Base-by-base conservation (phyloP, 106 monocot species). In the Acorus gramineus region DNA sequence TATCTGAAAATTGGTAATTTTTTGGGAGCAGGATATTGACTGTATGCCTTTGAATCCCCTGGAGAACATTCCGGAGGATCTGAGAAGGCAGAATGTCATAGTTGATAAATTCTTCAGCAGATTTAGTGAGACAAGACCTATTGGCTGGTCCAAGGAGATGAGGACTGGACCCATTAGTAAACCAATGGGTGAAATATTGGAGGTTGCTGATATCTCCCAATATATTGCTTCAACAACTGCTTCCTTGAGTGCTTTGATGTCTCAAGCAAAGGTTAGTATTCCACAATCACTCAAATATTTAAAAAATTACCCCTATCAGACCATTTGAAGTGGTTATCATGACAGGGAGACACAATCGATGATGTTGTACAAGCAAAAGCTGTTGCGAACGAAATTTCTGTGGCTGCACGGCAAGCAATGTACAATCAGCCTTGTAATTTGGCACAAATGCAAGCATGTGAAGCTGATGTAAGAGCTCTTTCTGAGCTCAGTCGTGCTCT, bases 381-480 rank as follows among this genome's bases (percentile, higher is more conserved):
- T 77, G 77, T 85, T 65, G 85, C 79, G 56, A 89, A 81, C 84
- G 88, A 99, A 80, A 92, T 84, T 75, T 79, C 76, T 69, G 85
- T 71, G 59, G 85, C 87, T 55, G 84, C 92, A 69, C 78, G 81
- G 43, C 92, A 92, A n/a, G 88, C 92, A 71, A 86, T 99, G 83
- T 89, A 85, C 57, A 83, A 44, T 68, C 98, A 89, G 62, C 85
- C 98, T 49, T 88, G 73, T 71, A 81, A 88, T 4, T 60, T 92
- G 46, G 89, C 89, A 60, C 98, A 99, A 68, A 84, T 99, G 62
- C 92, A 99, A 70, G 98, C 92, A 57, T 83, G 83, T 61, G 98
- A 99, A 75, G 89, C 92, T 63, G 98, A 99, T 76, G 89, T 99
- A 63, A 86, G 76, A 74, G 92, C 89, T 10, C 85, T 99, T 76